Evolutionary conservation across 768 basidiomycete species (phyloP), one percentile per base, ranked within the genome.

Genomic region (Lactifluus echinatus): DNA sequence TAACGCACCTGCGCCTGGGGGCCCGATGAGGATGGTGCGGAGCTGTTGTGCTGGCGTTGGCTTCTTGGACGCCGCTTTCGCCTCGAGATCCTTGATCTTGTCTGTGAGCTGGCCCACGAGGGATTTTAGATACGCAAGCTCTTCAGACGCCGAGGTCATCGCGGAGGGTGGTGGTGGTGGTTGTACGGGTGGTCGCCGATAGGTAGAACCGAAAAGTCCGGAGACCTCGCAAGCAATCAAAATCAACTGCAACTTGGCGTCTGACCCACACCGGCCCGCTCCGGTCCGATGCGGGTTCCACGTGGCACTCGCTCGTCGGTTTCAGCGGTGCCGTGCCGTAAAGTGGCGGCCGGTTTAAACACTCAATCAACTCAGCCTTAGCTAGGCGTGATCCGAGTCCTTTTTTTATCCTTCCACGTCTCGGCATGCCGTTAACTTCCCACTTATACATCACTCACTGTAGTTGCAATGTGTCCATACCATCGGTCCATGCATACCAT

Each of bases 1-100:
- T n/a, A n/a, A 73, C 85, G 63, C 65, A 95, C 95, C 95, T 67
- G 96, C 91, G 65, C 96, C 96, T 43, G 96, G 96, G 59, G 96
- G 96, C 53, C 96, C 96, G 64, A 99, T 76, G 65, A 99, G 79
- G 65, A 99, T 92, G 64, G 95, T 85, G 47, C 95, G 80, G 59
- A 90, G 83, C 75, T 91, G 89, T 66, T 82, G 79, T 23, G 81
- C 83, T 51, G 89, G 88, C 28, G 84, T 79, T 68, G 75, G 69
- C 17, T 68, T 56, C 28, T 71, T 65, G 21, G 68, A 68, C 11
- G 72, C 71, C 8, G 69, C 67, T 71, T 85, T 87, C 49, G 79
- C 75, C 78, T 98, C 95, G 59, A 97, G 78, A 36, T 76, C 67
- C 55, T 75, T 65, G 68, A 99, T 97, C 78, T 98, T 98, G 55